phyloP scores from a whole-genome alignment of 1,139 yeast species.

The Sugiyamaella xylanicola region DNA sequence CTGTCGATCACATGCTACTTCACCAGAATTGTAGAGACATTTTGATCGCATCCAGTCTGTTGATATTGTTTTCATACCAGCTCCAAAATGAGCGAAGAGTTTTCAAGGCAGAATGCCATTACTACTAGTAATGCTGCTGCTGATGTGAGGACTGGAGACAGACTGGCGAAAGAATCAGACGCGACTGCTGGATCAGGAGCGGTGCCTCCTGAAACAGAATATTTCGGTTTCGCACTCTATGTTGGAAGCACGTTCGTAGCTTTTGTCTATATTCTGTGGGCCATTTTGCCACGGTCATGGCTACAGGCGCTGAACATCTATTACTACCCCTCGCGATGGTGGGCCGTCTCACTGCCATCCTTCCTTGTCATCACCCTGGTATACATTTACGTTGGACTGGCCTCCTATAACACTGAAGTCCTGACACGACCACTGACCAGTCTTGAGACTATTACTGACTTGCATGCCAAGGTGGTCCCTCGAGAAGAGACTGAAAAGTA shows the following conservation, averaged over 20 bases:
- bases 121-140: background rate
- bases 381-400: slow-evolving; percentile 68
- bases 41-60: too few species aligned
- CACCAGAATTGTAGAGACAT: too few species aligned
- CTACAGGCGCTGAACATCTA: slow-evolving; percentile 58
- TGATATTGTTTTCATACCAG: too few species aligned
- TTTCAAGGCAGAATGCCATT: background rate
- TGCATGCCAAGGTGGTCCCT: slow-evolving; percentile 56
- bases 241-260: slow-evolving; percentile 59
- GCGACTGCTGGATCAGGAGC: slow-evolving; percentile 68
- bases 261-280: slow-evolving; percentile 65
- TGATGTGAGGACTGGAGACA: slow-evolving; percentile 20
- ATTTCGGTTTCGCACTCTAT: slow-evolving; percentile 78
- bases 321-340: slow-evolving; percentile 84
- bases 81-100: background rate
- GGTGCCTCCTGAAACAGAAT: slow-evolving; percentile 70
- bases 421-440: slow-evolving; percentile 63
- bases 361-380: slow-evolving; percentile 69
- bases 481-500: slow-evolving; percentile 35
- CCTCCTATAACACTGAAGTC: slow-evolving; percentile 72
- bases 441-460: slow-evolving; percentile 67
- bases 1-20: too few species aligned
- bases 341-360: slow-evolving; percentile 79
- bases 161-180: slow-evolving; percentile 70
- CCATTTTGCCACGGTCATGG: slow-evolving; percentile 59